Conservation (phyloP, 2,329 filamentous ascomycete species). For the Setomelanomma holmii region DNA sequence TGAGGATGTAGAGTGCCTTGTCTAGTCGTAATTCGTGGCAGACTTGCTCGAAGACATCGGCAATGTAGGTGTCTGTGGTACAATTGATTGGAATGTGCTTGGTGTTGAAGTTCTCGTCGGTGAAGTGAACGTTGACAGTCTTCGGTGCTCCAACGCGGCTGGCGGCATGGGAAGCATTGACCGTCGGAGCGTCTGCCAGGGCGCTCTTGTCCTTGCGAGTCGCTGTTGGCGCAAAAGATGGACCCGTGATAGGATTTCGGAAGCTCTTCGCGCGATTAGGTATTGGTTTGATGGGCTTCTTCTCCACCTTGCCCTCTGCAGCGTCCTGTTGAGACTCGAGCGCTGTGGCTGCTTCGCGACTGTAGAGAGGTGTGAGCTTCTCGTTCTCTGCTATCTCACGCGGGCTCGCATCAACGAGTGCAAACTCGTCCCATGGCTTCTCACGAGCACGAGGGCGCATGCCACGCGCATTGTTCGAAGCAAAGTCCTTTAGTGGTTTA, state of each 20-base stretch:
- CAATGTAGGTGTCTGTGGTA: constrained; percentile 82
- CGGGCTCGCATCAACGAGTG: constrained; percentile 74
- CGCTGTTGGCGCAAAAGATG: constrained; percentile 56
- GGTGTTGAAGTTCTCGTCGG: constrained; percentile 71
- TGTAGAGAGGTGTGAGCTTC: constrained; percentile 70
- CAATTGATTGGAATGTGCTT: constrained; percentile 77
- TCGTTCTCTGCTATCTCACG: constrained; percentile 75
- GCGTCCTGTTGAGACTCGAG: constrained; percentile 29
- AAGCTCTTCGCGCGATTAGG: constrained; percentile 53
- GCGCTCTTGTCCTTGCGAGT: constrained; percentile 55
- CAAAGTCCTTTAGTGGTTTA: constrained; percentile 77
- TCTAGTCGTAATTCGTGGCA: constrained; percentile 81
- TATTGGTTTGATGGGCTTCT: constrained; percentile 32
- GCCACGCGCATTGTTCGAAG: constrained; percentile 76
- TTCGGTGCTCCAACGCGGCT: constrained; percentile 73
- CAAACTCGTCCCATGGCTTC: constrained; percentile 83
- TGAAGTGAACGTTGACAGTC: constrained; percentile 74
- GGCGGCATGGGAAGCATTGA: constrained; percentile 53
- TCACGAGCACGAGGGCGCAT: constrained; percentile 71
- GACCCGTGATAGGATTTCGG: constrained; percentile 59
- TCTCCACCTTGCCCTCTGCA: constrained; percentile 23
- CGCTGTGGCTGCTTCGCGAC: constrained; percentile 57
- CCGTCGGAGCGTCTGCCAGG: constrained; percentile 53
- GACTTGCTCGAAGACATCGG: constrained; percentile 79
- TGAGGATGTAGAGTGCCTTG: constrained; percentile 79